Conservation (phyloP, 352 stramenopile species). For the Pythium plurisporium region DNA sequence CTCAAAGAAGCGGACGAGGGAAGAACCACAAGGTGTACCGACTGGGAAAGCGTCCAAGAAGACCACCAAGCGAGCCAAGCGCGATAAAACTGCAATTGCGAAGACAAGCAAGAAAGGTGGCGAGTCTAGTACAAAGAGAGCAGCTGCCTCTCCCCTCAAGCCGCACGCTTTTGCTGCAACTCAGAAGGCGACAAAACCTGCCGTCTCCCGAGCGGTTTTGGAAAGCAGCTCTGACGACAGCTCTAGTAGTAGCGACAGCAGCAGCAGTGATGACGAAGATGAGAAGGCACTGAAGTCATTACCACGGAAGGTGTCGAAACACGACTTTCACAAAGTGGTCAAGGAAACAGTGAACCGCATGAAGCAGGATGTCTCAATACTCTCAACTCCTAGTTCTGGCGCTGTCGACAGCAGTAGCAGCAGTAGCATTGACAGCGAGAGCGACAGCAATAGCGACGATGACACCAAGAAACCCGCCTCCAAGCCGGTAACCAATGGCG, state of each 20-base stretch:
- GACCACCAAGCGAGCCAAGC: neutral
- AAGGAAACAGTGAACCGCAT: constrained; percentile 17
- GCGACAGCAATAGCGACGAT: constrained; percentile 4
- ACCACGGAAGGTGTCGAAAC: constrained; percentile 8
- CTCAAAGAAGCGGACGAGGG: constrained; percentile 12
- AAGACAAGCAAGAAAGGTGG: no score
- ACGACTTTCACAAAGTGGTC: neutral
- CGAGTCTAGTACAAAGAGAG: no score
- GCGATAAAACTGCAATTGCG: no score
- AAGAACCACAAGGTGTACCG: no score
- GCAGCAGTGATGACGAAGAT: constrained; percentile 8
- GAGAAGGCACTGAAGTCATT: neutral
- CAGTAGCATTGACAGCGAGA: neutral
- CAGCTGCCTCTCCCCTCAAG: no score
- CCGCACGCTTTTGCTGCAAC: no score
- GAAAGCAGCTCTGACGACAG: constrained; percentile 7
- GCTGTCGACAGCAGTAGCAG: constrained; percentile 2
- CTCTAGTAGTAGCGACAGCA: constrained; percentile 6
- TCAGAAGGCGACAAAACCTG: no score
- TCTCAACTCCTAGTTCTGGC: neutral
- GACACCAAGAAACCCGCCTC: neutral
- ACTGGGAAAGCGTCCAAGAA: neutral
- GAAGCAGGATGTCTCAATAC: constrained; percentile 1
- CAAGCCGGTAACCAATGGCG: neutral
- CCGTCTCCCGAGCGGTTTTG: no score